phyloP scores from a whole-genome alignment of 2,329 filamentous ascomycete genomes.

The Cytospora chrysosperma region DNA sequence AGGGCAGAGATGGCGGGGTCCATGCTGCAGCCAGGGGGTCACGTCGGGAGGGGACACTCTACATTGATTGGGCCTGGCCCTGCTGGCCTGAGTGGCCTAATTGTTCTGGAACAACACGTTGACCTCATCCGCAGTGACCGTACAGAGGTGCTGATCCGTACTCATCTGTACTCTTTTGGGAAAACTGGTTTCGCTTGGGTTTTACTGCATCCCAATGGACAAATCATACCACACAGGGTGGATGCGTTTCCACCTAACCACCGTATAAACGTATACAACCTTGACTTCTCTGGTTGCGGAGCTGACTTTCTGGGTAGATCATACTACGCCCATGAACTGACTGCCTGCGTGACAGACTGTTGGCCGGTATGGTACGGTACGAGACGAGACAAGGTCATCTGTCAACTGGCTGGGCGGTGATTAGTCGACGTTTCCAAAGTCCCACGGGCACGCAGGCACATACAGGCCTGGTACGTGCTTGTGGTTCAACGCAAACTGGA shows the following conservation, averaged over 20 bases:
- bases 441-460: not conserved
- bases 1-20: not conserved
- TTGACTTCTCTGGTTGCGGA: no score
- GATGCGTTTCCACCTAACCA: not conserved
- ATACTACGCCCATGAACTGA: not conserved
- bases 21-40: not conserved
- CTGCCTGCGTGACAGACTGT: not conserved
- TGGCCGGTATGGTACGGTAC: not conserved
- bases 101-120: constrained; percentile 18
- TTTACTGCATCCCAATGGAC: not conserved
- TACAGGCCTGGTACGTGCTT: not conserved
- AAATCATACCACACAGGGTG: not conserved
- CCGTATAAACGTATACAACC: no score
- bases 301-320: no score
- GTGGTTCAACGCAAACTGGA: not conserved
- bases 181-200: not conserved
- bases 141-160: not conserved
- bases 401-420: not conserved
- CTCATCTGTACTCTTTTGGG: not conserved
- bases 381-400: not conserved
- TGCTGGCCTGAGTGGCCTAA: constrained; percentile 8
- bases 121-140: not conserved
- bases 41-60: constrained; percentile 7
- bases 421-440: no score
- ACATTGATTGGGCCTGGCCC: constrained; percentile 19